These are phyloP conservation scores for Torulaspora delbrueckii DNA, from an alignment of 805 yeast genomes.

Conservation along the genomic window DNA sequence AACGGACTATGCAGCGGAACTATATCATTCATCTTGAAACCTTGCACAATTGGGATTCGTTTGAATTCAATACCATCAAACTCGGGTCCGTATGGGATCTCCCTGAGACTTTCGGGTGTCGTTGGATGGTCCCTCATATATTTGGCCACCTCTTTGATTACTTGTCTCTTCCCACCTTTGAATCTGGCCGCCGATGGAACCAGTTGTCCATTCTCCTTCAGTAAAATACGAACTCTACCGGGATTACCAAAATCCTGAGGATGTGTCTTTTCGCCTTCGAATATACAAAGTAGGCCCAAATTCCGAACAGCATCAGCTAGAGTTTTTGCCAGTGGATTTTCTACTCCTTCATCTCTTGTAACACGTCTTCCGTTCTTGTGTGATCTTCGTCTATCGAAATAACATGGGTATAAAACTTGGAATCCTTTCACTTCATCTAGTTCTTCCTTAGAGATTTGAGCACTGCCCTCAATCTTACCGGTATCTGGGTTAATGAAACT, in stretches of 20 bases:
- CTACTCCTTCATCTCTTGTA: constrained; percentile 59
- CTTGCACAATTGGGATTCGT: constrained; percentile 72
- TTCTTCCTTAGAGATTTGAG: constrained; percentile 47
- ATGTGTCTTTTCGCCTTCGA: constrained; percentile 81
- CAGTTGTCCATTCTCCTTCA: constrained; percentile 49
- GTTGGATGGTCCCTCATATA: constrained; percentile 68
- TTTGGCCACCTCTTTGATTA: constrained; percentile 55
- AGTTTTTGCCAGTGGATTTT: constrained; percentile 81
- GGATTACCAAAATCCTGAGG: constrained; percentile 98
- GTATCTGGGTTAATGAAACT: constrained; percentile 29
- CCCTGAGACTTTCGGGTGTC: constrained; percentile 55
- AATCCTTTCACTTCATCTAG: constrained; percentile 59
- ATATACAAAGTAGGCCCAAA: constrained; percentile 38
- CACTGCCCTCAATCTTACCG: constrained; percentile 27
- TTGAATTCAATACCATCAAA: constrained; percentile 50
- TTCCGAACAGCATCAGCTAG: constrained; percentile 64
- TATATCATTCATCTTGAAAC: constrained; percentile 78
- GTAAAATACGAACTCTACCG: constrained; percentile 80
- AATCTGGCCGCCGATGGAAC: constrained; percentile 25
- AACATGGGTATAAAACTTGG: constrained; percentile 84
- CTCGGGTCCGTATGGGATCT: constrained; percentile 63
- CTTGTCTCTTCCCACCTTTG: constrained; percentile 53
- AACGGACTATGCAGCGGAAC: constrained; percentile 84
- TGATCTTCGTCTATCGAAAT: constrained; percentile 75
- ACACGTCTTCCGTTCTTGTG: constrained; percentile 84